Evolutionary conservation across 345 rosid genomes (phyloP).

Genomic region (Eucalyptus shirleyi): DNA sequence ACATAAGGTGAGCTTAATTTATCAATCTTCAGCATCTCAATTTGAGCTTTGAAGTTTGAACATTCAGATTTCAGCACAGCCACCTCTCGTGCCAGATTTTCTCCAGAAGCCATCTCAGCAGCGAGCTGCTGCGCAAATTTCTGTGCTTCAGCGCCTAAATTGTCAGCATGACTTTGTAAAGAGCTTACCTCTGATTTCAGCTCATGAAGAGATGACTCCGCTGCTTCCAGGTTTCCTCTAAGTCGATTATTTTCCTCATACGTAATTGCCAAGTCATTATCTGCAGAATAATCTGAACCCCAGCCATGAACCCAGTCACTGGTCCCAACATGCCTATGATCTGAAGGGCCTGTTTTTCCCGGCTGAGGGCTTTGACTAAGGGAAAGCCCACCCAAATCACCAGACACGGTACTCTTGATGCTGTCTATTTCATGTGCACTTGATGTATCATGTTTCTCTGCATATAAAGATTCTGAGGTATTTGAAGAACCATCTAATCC

Average conservation of each 20-base stretch:
- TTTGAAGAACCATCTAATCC: slow-evolving; percentile 89
- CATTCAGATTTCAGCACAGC: slow-evolving; percentile 72
- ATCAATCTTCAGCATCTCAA: slow-evolving; percentile 26
- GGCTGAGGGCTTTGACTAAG: slow-evolving; percentile 38
- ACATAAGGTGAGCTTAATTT: slow-evolving; percentile 19
- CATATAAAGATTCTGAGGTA: slow-evolving; percentile 67
- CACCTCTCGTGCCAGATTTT: slow-evolving; percentile 62
- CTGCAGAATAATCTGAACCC: slow-evolving; percentile 57
- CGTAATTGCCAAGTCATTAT: slow-evolving; percentile 47
- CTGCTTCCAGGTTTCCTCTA: slow-evolving; percentile 65
- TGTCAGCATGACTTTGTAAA: slow-evolving; percentile 56
- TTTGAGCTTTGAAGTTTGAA: slow-evolving; percentile 59
- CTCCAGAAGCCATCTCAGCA: slow-evolving; percentile 78
- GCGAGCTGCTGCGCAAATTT: slow-evolving; percentile 58
- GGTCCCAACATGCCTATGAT: slow-evolving; percentile 23
- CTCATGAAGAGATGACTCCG: slow-evolving; percentile 69
- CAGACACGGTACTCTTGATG: slow-evolving; percentile 59
- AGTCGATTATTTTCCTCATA: slow-evolving; percentile 73
- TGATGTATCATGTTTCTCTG: slow-evolving; percentile 78
- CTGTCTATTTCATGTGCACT: slow-evolving; percentile 69
- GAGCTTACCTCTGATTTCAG: slow-evolving; percentile 66
- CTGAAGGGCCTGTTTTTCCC: slow-evolving; percentile 45
- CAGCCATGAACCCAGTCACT: slow-evolving; percentile 59
- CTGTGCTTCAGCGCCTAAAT: slow-evolving; percentile 60
- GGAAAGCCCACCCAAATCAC: slow-evolving; percentile 56